Base-by-base conservation (phyloP, 768 basidiomycete genomes). In the Trametes cinnabarina region DNA sequence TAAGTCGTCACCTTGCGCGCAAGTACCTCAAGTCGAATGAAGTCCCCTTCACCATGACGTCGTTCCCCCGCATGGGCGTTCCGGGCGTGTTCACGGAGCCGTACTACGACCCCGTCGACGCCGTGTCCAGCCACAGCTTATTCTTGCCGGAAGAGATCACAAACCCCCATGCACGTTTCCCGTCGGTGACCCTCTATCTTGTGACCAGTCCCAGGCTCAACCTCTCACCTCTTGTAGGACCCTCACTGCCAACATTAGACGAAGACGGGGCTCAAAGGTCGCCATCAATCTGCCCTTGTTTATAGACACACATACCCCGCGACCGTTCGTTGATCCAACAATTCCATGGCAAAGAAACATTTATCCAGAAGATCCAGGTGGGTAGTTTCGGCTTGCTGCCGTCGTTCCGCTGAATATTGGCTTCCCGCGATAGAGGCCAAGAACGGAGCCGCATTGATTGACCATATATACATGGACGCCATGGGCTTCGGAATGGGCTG, bases 401-500 rank as follows among this genome's bases (percentile, higher is more conserved):
- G 26, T 19, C 25, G 26, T 3, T 51, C 23, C 52, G 54, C 28
- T 40, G 50, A 42, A 50, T 57, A 51, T 60, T 58, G 35, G 59
- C 22, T 20, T 12, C 26, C 47, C 11, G 11, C 20, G 26, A 43
- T 61, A 91, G 94, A 97, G 78, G 94, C 94, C 0, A 91, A 87
- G 73, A 80, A 86, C 61, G 94, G 95, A 2, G 93, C 94, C 4
- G 94, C 95, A 15, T 79, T 92, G 34, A 77, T 79, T 30, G 87
- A 96, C 70, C 95, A 98, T 72, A 92, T 99, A 62, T 98, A 98
- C 71, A 82, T 98, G 78, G 97, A 99, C 71, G 95, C 97, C 9
- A 98, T 98, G 97, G 96, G 95, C 26, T 99, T 99, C 71, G 97
- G 97, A 46, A 99, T 98, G 97, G 97, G 97, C 6, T 98, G 96